Evolutionary conservation across 371 early-diverging fungal genomes (phyloP).

Genomic region (Apophysomyces ossiformis): DNA sequence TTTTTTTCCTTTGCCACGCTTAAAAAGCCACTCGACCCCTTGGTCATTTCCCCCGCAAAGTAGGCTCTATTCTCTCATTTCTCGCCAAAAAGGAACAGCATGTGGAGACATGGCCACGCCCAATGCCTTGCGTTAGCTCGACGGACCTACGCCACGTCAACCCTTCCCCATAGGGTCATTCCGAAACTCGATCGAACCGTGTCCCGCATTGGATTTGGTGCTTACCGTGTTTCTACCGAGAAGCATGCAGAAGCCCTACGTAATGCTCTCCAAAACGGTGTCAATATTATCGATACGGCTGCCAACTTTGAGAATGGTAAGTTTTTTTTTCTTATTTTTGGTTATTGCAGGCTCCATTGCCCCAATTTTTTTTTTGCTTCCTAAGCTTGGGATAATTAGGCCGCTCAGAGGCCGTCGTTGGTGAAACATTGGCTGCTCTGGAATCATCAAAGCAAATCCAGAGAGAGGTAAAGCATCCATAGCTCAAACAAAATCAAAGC

Average conservation of each 20-base stretch:
- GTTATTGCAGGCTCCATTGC: too few species aligned
- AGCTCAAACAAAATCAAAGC: neutral
- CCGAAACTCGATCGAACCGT: constrained; percentile 51
- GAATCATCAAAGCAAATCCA: constrained; percentile 32
- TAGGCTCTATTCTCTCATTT: neutral
- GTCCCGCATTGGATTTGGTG: constrained; percentile 69
- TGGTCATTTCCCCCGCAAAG: too few species aligned
- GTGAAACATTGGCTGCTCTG: constrained; percentile 52
- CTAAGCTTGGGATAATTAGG: constrained; percentile 37
- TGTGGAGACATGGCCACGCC: neutral
- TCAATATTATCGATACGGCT: constrained; percentile 79
- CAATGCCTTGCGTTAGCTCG: neutral
- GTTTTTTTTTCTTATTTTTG: neutral
- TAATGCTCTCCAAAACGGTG: constrained; percentile 60
- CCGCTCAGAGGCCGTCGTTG: constrained; percentile 63
- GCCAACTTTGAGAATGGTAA: constrained; percentile 76
- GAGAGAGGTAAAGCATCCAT: constrained; percentile 42
- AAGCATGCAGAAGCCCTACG: constrained; percentile 58
- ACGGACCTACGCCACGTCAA: neutral
- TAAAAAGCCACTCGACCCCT: too few species aligned
- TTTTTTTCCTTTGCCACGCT: too few species aligned
- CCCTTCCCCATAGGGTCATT: constrained; percentile 13
- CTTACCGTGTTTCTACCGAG: constrained; percentile 51
- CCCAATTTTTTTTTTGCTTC: neutral
- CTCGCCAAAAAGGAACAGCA: neutral